Conservation (phyloP, 192 early-diverging fungal species). For the Dispira parvispora region DNA sequence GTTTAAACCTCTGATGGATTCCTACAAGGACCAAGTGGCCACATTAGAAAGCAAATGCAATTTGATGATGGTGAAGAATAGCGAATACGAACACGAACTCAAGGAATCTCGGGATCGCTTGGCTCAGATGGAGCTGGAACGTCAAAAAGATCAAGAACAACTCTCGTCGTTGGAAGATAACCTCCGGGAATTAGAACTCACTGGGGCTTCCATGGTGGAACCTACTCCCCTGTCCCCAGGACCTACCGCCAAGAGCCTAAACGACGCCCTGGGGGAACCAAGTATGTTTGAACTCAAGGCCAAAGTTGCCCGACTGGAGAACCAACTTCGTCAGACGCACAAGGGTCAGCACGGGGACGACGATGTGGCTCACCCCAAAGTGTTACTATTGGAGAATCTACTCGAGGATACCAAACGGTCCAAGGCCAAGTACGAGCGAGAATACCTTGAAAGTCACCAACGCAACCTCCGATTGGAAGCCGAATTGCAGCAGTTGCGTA, state of each 20-base stretch:
- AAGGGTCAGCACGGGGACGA: conserved; percentile 12
- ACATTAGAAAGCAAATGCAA: conserved; percentile 56
- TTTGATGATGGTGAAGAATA: conserved; percentile 46
- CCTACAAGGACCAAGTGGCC: conserved; percentile 67
- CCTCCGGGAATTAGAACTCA: conserved; percentile 65
- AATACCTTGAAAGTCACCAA: conserved; percentile 36
- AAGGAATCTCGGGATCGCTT: conserved; percentile 38
- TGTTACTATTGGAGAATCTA: conserved; percentile 34
- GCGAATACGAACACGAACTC: conserved; percentile 53
- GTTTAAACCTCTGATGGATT: conserved; percentile 71
- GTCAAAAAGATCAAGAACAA: conserved; percentile 49
- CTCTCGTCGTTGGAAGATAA: conserved; percentile 65
- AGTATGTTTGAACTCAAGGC: conserved; percentile 23
- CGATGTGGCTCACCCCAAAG: conserved; percentile 14
- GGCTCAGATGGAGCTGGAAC: conserved; percentile 43
- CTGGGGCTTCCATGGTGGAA: conserved; percentile 22
- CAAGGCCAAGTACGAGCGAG: conserved; percentile 41
- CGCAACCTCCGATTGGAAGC: conserved; percentile 33
- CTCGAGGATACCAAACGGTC: conserved; percentile 40
- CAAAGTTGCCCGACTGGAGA: conserved; percentile 41
- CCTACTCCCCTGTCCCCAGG: conserved; percentile 6
- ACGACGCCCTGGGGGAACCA: conserved; percentile 18
- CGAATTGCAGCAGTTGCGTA: conserved; percentile 22
- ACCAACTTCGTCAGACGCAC: conserved; percentile 28
- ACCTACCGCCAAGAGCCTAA: conserved; percentile 15